Evolutionary conservation across 305 asterid species (phyloP), one percentile per base, ranked within the genome.

Genomic region (Fraxinus dipetala): DNA sequence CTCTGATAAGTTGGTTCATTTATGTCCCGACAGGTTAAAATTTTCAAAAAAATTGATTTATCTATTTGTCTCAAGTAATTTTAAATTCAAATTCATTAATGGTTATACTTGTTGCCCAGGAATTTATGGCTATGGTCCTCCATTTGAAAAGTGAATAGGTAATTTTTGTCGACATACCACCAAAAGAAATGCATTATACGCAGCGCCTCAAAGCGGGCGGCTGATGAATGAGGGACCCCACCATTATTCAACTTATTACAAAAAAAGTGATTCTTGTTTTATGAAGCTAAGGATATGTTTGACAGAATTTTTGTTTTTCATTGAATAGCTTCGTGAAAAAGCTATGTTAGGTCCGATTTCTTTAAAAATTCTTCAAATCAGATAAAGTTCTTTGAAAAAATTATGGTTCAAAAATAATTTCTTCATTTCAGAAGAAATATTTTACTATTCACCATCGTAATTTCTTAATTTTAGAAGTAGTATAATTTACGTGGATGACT

Each of bases 151-250:
- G 67, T 56, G 67, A 18, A 56, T 5, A 6, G 26, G 67, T 56
- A 18, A 59, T 20, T 59, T 59, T 59, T 59, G 69, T 59, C 30
- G 13, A 8, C 69, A 20, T 20, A 1, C 63, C 5, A 38, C 59
- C 18, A n/a, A 20, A 3, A 13, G 30, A 30, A 6, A 14, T 0
- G 63, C 31, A 18, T 7, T 26, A 13, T 11, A 76, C 59, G 79
- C 79, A 75, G 79, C 79, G 54, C 51, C 38, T 76, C 34, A 76
- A 76, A 76, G 79, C 79, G 14, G 36, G 56, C 13, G 6, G n/a
- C n/a, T 26, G 5, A 2, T 26, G 63, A n/a, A n/a, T 54, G 9
- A 22, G n/a, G 78, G 78, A 36, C 22, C 3, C 56, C 59, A 74
- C 5, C 20, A n/a, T 5, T 5, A 2, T 5, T 45, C n/a, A 11